Evolutionary conservation across 192 early-diverging fungal species (phyloP).

Genomic region (Linnemannia exigua): DNA sequence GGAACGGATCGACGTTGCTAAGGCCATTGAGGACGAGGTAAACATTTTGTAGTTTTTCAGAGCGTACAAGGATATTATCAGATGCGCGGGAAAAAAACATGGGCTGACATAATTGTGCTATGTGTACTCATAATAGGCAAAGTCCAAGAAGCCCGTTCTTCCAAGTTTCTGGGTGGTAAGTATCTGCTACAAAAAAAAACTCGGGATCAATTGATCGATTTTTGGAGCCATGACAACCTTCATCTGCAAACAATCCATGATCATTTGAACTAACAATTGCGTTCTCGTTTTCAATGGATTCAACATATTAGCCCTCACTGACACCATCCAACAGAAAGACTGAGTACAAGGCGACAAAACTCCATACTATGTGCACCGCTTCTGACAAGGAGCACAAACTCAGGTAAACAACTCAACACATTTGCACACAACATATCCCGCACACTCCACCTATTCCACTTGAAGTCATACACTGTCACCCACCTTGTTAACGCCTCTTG

Average conservation of each 20-base stretch:
- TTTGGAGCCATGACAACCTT: too few species aligned
- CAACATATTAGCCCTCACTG: conserved; percentile 72
- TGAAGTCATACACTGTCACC: not conserved
- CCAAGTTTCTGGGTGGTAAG: conserved; percentile 82
- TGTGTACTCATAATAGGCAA: conserved; percentile 20
- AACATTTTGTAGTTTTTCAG: too few species aligned
- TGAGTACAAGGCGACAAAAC: conserved; percentile 67
- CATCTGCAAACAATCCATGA: too few species aligned
- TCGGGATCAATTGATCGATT: not conserved
- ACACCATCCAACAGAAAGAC: conserved; percentile 74
- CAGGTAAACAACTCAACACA: conserved; percentile 59
- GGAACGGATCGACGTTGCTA: conserved; percentile 36
- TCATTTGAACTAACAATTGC: not conserved
- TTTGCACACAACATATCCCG: not conserved
- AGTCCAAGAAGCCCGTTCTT: conserved; percentile 45
- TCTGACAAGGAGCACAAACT: conserved; percentile 72
- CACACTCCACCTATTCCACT: not conserved
- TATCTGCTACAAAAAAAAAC: not conserved
- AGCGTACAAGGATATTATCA: not conserved
- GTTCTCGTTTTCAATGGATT: not conserved
- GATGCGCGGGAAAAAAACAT: too few species aligned
- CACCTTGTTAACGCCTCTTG: too few species aligned
- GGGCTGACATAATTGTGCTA: too few species aligned
- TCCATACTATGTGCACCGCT: conserved; percentile 75
- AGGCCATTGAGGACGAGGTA: conserved; percentile 55